phyloP scores from a whole-genome alignment of 108 stramenopile species.

The Poteriospumella lacustris region DNA sequence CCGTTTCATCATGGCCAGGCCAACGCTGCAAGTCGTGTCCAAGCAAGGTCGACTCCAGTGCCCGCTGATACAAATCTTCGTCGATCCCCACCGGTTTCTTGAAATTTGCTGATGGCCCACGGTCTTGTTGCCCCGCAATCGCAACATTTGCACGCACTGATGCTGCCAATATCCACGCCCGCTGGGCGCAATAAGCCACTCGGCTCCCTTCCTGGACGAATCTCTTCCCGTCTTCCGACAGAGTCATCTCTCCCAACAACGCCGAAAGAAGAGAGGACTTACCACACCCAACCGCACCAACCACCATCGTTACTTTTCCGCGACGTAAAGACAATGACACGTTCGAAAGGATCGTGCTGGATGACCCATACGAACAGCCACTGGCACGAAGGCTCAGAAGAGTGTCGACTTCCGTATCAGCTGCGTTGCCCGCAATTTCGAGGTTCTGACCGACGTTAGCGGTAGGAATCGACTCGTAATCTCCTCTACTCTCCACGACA shows the following conservation, averaged over 20 bases:
- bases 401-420: neutral
- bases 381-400: constrained; percentile 30
- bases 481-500: constrained; percentile 23
- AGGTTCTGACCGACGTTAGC: neutral
- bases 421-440: neutral
- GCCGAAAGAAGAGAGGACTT: constrained; percentile 44
- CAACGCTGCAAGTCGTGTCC: constrained; percentile 1
- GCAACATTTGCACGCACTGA: neutral
- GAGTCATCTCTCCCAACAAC: constrained; percentile 44
- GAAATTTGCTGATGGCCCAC: neutral
- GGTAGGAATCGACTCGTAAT: neutral
- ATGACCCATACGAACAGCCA: neutral
- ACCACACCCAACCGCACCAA: constrained; percentile 40
- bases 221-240: constrained; percentile 29
- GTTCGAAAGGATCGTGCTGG: neutral
- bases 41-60: neutral
- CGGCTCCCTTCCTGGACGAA: neutral
- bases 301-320: constrained; percentile 39
- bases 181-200: neutral
- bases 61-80: neutral
- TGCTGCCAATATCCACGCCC: constrained; percentile 11
- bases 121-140: neutral
- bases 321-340: neutral
- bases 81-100: constrained; percentile 2
- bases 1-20: constrained; percentile 39